Evolutionary conservation across 805 yeast species (phyloP), one percentile per base, ranked within the genome.

Genomic region (Candida tallmaniae): DNA sequence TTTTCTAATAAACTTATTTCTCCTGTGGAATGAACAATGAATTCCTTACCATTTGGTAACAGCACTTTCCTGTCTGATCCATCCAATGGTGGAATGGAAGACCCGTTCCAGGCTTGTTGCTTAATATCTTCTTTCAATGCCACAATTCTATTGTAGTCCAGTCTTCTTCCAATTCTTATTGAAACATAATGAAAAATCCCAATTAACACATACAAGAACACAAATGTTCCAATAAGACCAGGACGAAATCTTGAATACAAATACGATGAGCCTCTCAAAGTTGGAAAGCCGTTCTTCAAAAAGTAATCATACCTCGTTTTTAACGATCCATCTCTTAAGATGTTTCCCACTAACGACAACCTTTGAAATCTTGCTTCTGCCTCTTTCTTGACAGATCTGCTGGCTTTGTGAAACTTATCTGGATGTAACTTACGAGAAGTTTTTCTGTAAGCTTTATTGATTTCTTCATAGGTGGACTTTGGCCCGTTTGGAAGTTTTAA

Each of bases 241-340:
- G 88, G 96, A 50, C 81, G 74, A 70, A 69, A 87, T 56, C 80
- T 71, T 51, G 75, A 54, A 54, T 82, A 76, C 42, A 68, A 67
- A 65, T 83, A 76, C 34, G 76, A 85, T 14, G 78, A 70, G 11
- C 79, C 85, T 38, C 78, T 78, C 74, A 83, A 86, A 41, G 71
- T 68, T 5, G 98, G 97, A 60, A 93, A 90, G 6, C 97, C 97
- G 46, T 76, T 73, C 27, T 74, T 67, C 35, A 84, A 65, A 59
- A 85, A 93, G 56, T 77, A 88, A 57, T 93, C 97, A 56, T 93
- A 93, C 6, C 87, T 70, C 42, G 80, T 75, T 38, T 69, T 68
- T 35, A 76, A 74, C 16, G 73, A 60, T 15, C 50, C 54, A 36
- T 66, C 69, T 45, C 90, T 71, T 31, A 89, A 65, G 36, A 89